These are phyloP conservation scores for Eucalyptus guilfoylei DNA, from an alignment of 345 rosid genomes.

Conservation along the genomic window DNA sequence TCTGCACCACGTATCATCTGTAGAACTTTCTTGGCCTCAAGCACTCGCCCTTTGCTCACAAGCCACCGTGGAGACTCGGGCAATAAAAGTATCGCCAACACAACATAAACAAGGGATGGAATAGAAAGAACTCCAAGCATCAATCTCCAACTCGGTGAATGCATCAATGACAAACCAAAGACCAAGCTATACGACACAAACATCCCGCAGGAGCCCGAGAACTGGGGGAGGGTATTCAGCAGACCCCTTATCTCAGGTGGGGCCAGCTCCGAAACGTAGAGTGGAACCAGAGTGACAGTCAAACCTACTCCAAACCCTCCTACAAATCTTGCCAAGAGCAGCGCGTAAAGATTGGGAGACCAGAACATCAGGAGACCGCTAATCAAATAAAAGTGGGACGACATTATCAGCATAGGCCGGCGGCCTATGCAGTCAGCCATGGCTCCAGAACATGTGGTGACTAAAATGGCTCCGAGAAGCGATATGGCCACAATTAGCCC, in stretches of 20 bases:
- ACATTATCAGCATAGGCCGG: constrained; percentile 72
- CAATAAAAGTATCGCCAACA: constrained; percentile 53
- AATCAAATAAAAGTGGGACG: constrained; percentile 60
- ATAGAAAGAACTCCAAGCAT: constrained; percentile 91
- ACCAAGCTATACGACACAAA: constrained; percentile 86
- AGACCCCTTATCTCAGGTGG: constrained; percentile 89
- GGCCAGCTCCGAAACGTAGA: constrained; percentile 94
- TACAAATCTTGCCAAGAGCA: constrained; percentile 80
- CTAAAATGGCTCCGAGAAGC: constrained; percentile 83
- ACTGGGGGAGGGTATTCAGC: constrained; percentile 91
- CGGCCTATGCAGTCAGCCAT: constrained; percentile 83
- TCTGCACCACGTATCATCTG: constrained; percentile 74
- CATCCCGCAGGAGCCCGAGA: constrained; percentile 92
- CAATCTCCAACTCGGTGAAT: constrained; percentile 84
- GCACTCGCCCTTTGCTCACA: constrained; percentile 90
- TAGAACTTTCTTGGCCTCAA: constrained; percentile 77
- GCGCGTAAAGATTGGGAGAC: constrained; percentile 83
- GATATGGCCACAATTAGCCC: constrained; percentile 92
- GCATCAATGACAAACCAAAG: constrained; percentile 71
- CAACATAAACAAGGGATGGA: constrained; percentile 64
- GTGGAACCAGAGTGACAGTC: constrained; percentile 82
- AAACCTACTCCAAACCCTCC: constrained; percentile 95
- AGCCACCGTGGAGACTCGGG: constrained; percentile 99
- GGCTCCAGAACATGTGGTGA: constrained; percentile 84
- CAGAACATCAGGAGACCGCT: constrained; percentile 84